A percentile compares a stretch with the other conserved stretches of the same genome.
Evolutionary conservation across 2,329 filamentous ascomycete species (phyloP).

Genomic region (Pezicula radicicola): DNA sequence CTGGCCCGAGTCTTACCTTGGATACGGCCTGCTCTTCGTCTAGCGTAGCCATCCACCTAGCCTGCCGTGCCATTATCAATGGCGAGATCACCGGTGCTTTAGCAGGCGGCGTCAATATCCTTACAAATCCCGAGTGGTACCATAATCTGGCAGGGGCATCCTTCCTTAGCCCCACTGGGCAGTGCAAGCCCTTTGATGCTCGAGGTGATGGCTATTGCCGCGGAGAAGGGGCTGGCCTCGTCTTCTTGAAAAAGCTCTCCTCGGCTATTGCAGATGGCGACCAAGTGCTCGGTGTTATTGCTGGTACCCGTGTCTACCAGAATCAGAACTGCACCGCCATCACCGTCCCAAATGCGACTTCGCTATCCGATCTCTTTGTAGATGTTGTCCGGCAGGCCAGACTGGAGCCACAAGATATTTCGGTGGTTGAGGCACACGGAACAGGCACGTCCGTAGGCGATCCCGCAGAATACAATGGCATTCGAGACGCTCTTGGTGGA

Average conservation of each 20-base stretch:
- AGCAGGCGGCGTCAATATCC: slow-evolving; percentile 20
- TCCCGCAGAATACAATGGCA: slow-evolving; percentile 15
- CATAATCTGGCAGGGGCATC: slow-evolving; percentile 1
- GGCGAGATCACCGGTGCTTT: slow-evolving; percentile 33
- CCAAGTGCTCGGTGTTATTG: slow-evolving; percentile 52
- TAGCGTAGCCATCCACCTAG: slow-evolving; percentile 49
- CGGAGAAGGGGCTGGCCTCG: slow-evolving; percentile 55
- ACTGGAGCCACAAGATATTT: slow-evolving; percentile 14
- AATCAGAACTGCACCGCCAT: slow-evolving; percentile 8
- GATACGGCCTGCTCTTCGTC: slow-evolving; percentile 57
- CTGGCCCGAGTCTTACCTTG: slow-evolving; percentile 50
- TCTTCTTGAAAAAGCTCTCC: slow-evolving; percentile 54
- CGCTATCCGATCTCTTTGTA: slow-evolving; percentile 19
- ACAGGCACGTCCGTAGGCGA: slow-evolving; percentile 32
- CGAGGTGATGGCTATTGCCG: slow-evolving; percentile 60
- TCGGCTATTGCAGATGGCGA: slow-evolving; percentile 57
- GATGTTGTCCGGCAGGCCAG: slow-evolving; percentile 34
- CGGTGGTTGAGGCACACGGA: slow-evolving; percentile 29
- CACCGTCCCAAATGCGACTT: slow-evolving; percentile 16
- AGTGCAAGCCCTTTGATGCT: slow-evolving; percentile 39
- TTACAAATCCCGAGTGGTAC: slow-evolving; percentile 2
- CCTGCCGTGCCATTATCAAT: slow-evolving; percentile 43
- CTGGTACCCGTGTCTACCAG: slow-evolving; percentile 45
- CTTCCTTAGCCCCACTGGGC: slow-evolving; percentile 21
- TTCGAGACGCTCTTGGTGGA: slow-evolving; percentile 8